These are phyloP conservation scores for Teunomyces tritomae DNA, from an alignment of 805 yeast genomes.

Conservation along the genomic window DNA sequence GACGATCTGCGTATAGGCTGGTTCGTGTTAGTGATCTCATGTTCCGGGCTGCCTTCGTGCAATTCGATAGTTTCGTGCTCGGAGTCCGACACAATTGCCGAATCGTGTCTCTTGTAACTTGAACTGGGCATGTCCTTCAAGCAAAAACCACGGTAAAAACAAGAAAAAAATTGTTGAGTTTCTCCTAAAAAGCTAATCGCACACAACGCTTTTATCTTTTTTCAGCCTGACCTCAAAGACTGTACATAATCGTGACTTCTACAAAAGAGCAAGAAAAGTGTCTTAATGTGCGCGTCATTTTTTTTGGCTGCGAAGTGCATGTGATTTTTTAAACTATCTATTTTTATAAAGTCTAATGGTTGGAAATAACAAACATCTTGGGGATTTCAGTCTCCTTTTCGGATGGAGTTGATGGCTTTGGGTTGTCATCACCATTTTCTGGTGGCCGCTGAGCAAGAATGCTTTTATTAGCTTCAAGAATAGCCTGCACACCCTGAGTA, in stretches of 20 bases:
- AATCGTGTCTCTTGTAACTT: constrained; percentile 27
- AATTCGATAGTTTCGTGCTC: constrained; percentile 24
- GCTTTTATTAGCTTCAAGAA: constrained; percentile 6
- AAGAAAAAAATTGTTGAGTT: not conserved
- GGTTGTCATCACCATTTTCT: not conserved
- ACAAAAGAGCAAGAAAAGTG: no score
- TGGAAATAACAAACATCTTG: constrained; percentile 9
- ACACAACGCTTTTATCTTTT: not conserved
- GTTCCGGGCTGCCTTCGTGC: not conserved
- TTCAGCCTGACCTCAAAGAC: not conserved
- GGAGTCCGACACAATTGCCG: constrained; percentile 37
- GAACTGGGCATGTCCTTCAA: constrained; percentile 17
- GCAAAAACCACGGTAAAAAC: no score
- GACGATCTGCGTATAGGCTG: constrained; percentile 49
- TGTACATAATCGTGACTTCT: not conserved
- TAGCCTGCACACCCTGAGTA: constrained; percentile 5
- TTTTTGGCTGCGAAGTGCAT: not conserved
- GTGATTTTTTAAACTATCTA: not conserved
- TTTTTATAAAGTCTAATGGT: constrained; percentile 4
- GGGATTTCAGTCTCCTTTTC: constrained; percentile 5
- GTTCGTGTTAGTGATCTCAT: constrained; percentile 1
- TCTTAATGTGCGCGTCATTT: no score
- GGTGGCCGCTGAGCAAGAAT: constrained; percentile 3
- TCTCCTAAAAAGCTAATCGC: not conserved
- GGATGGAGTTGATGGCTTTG: not conserved